phyloP scores from a whole-genome alignment of 768 basidiomycete species.

The Gloeostereum incarnatum region DNA sequence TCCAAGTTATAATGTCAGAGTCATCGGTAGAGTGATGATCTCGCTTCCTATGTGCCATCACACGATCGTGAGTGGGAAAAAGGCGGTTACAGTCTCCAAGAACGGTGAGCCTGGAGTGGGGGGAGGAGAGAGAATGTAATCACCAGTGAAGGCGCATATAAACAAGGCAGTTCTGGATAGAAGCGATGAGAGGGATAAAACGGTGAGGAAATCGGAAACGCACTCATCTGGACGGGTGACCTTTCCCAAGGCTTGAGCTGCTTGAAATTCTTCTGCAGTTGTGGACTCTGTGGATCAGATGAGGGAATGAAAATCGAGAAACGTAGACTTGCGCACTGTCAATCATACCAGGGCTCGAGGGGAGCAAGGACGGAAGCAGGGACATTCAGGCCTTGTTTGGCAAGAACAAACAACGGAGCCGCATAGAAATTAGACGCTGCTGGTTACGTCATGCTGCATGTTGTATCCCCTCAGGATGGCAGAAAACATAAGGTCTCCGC shows the following conservation, averaged over 20 bases:
- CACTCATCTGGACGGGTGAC: constrained; percentile 62
- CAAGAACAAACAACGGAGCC: constrained; percentile 7
- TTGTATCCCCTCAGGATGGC: too few species aligned
- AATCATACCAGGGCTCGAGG: constrained; percentile 36
- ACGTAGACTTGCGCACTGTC: constrained; percentile 29
- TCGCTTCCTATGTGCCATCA: constrained; percentile 64
- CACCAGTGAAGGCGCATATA: constrained; percentile 62
- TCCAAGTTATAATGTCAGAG: constrained; percentile 63
- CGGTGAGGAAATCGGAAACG: constrained; percentile 14
- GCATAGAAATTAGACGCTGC: too few species aligned
- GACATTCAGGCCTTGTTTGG: background rate
- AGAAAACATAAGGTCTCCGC: too few species aligned
- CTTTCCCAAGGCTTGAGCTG: constrained; percentile 37
- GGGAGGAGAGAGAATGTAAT: constrained; percentile 1
- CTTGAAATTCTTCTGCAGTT: constrained; percentile 41
- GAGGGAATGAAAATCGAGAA: background rate
- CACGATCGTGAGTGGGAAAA: constrained; percentile 58
- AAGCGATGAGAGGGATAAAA: background rate
- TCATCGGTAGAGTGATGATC: constrained; percentile 53
- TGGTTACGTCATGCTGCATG: too few species aligned
- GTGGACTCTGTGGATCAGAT: constrained; percentile 33
- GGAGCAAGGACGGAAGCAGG: constrained; percentile 40
- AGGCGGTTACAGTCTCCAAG: constrained; percentile 56
- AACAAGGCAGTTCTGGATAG: constrained; percentile 63
- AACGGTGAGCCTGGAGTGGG: background rate